Base-by-base conservation (phyloP, 2,329 filamentous ascomycete species). In the Metarhizium album region DNA sequence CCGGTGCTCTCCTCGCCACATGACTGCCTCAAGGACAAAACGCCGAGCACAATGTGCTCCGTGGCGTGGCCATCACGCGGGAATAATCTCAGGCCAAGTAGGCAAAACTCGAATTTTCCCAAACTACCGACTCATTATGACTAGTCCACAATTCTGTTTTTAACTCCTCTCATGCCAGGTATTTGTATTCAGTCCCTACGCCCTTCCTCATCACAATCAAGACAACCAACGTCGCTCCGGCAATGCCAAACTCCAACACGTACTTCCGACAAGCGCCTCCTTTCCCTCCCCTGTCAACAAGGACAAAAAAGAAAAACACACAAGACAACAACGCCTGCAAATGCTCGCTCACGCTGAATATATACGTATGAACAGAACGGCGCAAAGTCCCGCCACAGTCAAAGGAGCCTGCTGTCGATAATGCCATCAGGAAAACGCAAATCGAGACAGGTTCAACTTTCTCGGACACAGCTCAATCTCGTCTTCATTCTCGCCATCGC, bases 391-490 rank as follows among this genome's bases (percentile, higher is more conserved):
- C 16, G 18, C 8, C 37, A 40, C 7, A 37, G 37, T 40, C 5
- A 5, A 7, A 18, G 16, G 5, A 8, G 16, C 37, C 37, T n/a
- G 6, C 37, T 13, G 4, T 35, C 9, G 33, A 38, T 27, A 35
- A 18, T 16, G 62, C 20, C 11, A 18, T 20, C 38, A 67, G 37
- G 56, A 54, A 47, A 64, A 79, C 52, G 71, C 58, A 60, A 78
- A 80, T 29, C 66, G 70, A 6, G 76, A 74, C 46, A 80, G 62
- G 52, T 79, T 64, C 23, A 79, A 59, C 40, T 67, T 70, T 46
- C 56, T 66, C 6, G 64, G 56, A 1, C 58, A 57, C 7, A 54
- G 54, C 3, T 64, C 63, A 2, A 61, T 56, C 33, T 73, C 70
- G 9, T 63, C 61, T 6, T 73, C 72, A 18, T 68, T 67, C 50